Base-by-base conservation (phyloP, 2,329 filamentous ascomycete species). In the Ascochyta viciae-villosae region DNA sequence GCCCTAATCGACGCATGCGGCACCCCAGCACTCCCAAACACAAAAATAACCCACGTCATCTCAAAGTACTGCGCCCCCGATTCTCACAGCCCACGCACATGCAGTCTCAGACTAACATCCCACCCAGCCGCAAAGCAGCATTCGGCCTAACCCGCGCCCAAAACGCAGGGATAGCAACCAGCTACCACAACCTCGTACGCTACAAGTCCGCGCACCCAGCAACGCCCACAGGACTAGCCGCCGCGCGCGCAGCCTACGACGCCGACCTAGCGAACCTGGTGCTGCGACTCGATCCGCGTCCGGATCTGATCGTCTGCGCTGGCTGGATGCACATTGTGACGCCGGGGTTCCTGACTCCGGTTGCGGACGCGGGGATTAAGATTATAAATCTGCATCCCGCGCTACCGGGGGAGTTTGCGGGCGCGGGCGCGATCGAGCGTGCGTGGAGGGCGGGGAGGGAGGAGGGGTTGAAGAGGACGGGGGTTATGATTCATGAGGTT, bases 401-500 rank as follows among this genome's bases (percentile, higher is more conserved):
- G 3, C 75, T 91, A 37, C 89, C 83, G 69, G 89, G 89, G 1
- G 83, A 87, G 66, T 93, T 92, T 71, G 89, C 93, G 63, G 92
- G 92, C 4, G 85, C 87, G 62, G 77, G 84, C 62, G 92, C 92
- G 15, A 96, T 96, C 65, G 86, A 89, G 66, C 82, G 91, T 23
- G 91, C 92, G 3, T 92, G 87, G 76, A 82, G 85, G 42, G 91
- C 91, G 54, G 92, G 90, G 72, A 76, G 87, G 71, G 84, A 83
- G 61, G 83, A 91, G 9, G 84, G 87, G 66, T 83, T 89, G 63
- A 83, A 83, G 62, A 83, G 82, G 62, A 92, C 86, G 0, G 92
- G 93, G 0, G 88, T 96, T 50, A 96, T 96, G 93, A 87, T 92
- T 15, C 92, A 96, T 77, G 89, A 93, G 76, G 92, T 96, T 15